Conservation (phyloP, 805 yeast genomes). For the Myxozyma lipomycoides region DNA sequence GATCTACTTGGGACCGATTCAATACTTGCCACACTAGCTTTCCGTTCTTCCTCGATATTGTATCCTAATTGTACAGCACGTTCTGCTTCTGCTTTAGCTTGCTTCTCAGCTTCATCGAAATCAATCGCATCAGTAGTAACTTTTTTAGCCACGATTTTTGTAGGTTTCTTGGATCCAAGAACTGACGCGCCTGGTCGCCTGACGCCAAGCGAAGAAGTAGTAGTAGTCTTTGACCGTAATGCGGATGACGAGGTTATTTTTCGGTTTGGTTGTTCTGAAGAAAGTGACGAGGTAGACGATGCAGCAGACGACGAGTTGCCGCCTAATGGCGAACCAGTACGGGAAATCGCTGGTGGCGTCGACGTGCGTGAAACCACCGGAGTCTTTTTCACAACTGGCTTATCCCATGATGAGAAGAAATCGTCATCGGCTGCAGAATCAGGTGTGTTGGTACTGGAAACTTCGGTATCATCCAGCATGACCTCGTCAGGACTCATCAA, state of each 20-base stretch:
- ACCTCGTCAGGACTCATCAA: slow-evolving; percentile 61
- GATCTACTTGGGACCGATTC: neutral
- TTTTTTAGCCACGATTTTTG: slow-evolving; percentile 36
- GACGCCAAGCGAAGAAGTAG: slow-evolving; percentile 15
- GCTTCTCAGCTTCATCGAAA: slow-evolving; percentile 65
- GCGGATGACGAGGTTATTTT: slow-evolving; percentile 48
- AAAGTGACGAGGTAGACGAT: neutral
- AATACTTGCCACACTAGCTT: slow-evolving; percentile 2
- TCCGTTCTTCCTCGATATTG: slow-evolving; percentile 35
- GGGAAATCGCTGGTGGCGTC: slow-evolving; percentile 33
- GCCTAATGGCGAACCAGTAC: slow-evolving; percentile 30
- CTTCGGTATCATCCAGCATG: slow-evolving; percentile 47
- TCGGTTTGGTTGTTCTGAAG: slow-evolving; percentile 33
- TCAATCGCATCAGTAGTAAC: slow-evolving; percentile 48
- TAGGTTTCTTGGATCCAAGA: slow-evolving; percentile 36
- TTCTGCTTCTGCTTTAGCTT: slow-evolving; percentile 79
- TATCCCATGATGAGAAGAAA: slow-evolving; percentile 88
- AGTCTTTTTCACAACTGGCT: slow-evolving; percentile 50
- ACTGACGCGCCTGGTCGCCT: slow-evolving; percentile 30
- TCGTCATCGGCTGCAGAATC: slow-evolving; percentile 56
- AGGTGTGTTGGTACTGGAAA: slow-evolving; percentile 2
- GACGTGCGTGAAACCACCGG: slow-evolving; percentile 44
- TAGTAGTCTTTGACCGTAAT: slow-evolving; percentile 22
- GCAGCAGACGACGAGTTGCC: slow-evolving; percentile 14
- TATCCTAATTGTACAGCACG: slow-evolving; percentile 49